Base-by-base conservation (phyloP, 202 grass and related monocot genomes). In the Sporobolus alterniflorus region DNA sequence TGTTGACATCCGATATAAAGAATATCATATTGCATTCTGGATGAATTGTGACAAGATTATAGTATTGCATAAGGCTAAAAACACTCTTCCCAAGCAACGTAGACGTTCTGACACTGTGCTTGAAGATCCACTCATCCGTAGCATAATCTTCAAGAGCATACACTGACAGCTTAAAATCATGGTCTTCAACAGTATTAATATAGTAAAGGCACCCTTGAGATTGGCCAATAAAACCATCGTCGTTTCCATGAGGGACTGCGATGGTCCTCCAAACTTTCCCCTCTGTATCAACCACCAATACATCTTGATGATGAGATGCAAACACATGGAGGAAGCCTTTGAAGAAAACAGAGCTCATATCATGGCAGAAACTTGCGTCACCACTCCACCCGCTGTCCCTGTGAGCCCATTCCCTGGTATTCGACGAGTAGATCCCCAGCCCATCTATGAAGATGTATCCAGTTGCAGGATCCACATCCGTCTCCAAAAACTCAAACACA, bases 341-440 rank as follows among this genome's bases (percentile, higher is more conserved):
- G 51, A 75, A 33, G 56, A 75, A 75, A 17, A 59, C 51, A 26
- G 21, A 42, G 30, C 51, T 59, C 33, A 11, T 0, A 59, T 21
- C 46, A 7, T 52, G 1, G 11, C 0, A 14, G 51, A 59, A 24
- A 9, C 6, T 10, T 21, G 21, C 31, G n/a, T 41, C 32, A 2
- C 3, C 26, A 32, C 26, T 16, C 75, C 75, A 78, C 8, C n/a
- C n/a, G n/a, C n/a, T n/a, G n/a, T n/a, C n/a, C n/a, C n/a, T n/a
- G n/a, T n/a, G n/a, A n/a, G n/a, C n/a, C n/a, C n/a, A n/a, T n/a
- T n/a, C n/a, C n/a, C n/a, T n/a, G n/a, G n/a, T n/a, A n/a, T n/a
- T n/a, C 1, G 75, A 78, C 7, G 75, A 78, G 60, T 36, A 78
- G 43, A 78, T 78, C 43, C 33, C 75, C 46, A 65, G 18, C 43